Base-by-base conservation (phyloP, 805 yeast species). In the Suhomyces prunicola region DNA sequence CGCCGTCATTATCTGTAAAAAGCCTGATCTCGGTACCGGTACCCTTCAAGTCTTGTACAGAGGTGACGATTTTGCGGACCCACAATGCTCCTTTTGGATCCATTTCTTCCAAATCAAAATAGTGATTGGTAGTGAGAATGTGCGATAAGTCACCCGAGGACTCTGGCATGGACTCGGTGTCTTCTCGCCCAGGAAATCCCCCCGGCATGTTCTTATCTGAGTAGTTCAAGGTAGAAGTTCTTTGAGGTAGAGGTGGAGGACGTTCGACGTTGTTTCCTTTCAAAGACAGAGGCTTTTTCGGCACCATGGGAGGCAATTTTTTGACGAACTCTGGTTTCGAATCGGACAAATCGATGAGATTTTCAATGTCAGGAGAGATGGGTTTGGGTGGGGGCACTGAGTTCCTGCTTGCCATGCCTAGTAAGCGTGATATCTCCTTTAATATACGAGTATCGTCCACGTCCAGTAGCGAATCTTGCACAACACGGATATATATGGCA, bases 401-500 rank as follows among this genome's bases (percentile, higher is more conserved):
- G 50, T 42, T 51, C 10, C 52, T 55, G 23, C 52, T 54, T 36
- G 54, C 57, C 15, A 53, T 47, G 2, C 54, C 29, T 26, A 59
- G 56, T 59, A 58, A 66, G 64, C 52, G 62, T 29, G 24, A 72
- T 39, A 69, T 57, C 57, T 72, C 75, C 22, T 46, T 52, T 31
- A 70, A 58, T n/a, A 74, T 71, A 41, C 59, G 59, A 17, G 54
- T 19, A 48, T 79, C 82, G 26, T 81, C 81, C 33, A 72, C 56
- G 47, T 80, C 82, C n/a, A 88, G 84, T 61, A 88, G 74, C 0
- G 93, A 86, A 44, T 80, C 79, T 9, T 80, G 79, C 5, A 96
- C 88, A 47, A 88, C 88, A 42, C 98, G 74, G 35, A 94, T 88
- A 65, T 83, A 92, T 4, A 94, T 89, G 0, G 87, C 96, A 22